phyloP scores from a whole-genome alignment of 129 eudicot genomes.

The Dittrichia graveolens region DNA sequence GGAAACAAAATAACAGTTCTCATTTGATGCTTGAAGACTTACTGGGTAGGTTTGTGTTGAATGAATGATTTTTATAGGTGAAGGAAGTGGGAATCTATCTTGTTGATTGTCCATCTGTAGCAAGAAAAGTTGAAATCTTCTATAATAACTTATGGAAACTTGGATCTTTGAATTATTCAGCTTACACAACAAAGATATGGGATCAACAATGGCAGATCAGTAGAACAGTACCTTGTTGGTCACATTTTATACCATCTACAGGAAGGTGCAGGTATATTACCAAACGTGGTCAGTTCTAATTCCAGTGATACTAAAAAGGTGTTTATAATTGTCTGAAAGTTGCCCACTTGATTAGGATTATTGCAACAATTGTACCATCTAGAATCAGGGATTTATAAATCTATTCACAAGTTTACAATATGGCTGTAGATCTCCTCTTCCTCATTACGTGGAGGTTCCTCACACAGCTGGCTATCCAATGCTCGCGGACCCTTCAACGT shows the following conservation, averaged over 20 bases:
- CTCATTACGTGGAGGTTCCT: slow-evolving; percentile 55
- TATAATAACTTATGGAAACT: slow-evolving; percentile 76
- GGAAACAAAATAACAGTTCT: neutral
- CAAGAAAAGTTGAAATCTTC: slow-evolving; percentile 53
- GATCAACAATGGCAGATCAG: slow-evolving; percentile 83
- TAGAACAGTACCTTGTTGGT: slow-evolving; percentile 88
- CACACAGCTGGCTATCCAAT: slow-evolving; percentile 74
- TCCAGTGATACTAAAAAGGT: neutral
- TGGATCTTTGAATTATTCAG: slow-evolving; percentile 63
- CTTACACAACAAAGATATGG: slow-evolving; percentile 52
- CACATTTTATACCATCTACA: slow-evolving; percentile 52
- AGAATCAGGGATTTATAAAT: neutral
- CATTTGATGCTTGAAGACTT: neutral
- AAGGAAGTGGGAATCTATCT: slow-evolving; percentile 84
- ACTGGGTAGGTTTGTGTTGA: neutral
- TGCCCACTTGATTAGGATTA: too few species aligned
- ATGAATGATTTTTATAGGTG: slow-evolving; percentile 47
- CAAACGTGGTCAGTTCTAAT: slow-evolving; percentile 1
- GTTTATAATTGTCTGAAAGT: neutral
- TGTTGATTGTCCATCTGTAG: slow-evolving; percentile 66
- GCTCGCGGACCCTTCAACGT: slow-evolving; percentile 55
- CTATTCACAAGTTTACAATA: neutral
- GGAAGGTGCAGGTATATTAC: slow-evolving; percentile 70
- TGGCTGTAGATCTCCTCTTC: slow-evolving; percentile 76
- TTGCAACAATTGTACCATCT: neutral